A percentile compares a stretch with the other conserved stretches of the same genome.
Evolutionary conservation across 441 rosid species (phyloP).

Genomic region (Cnidoscolus chayamansa): DNA sequence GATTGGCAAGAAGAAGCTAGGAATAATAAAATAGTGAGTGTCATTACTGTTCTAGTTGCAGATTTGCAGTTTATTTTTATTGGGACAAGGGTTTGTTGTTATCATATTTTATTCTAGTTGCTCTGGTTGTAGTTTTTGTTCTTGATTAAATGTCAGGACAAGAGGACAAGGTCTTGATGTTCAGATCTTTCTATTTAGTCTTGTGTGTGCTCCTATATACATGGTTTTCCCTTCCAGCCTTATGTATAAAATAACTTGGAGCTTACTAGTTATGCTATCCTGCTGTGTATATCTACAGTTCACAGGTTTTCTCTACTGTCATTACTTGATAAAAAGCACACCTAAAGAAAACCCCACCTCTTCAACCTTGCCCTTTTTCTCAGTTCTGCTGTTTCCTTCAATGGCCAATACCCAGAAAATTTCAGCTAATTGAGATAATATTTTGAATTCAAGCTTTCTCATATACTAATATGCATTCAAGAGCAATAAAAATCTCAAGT

Average conservation of each 20-base stretch:
- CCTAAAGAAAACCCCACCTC: background rate
- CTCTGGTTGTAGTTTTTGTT: background rate
- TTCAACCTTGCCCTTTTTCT: too few relatives aligned
- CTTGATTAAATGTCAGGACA: background rate
- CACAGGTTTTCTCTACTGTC: background rate
- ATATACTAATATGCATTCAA: background rate
- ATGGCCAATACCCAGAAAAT: background rate
- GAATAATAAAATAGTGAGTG: background rate
- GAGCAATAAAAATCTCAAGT: background rate
- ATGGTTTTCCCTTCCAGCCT: background rate
- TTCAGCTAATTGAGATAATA: background rate
- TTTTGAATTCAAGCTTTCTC: background rate
- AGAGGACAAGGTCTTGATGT: background rate
- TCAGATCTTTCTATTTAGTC: background rate
- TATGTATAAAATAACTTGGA: background rate
- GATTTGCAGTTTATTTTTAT: background rate
- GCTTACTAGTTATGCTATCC: background rate
- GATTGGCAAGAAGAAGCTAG: background rate
- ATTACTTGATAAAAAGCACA: background rate
- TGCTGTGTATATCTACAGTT: background rate
- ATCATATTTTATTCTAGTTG: background rate
- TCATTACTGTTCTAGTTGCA: background rate
- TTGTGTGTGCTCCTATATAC: background rate
- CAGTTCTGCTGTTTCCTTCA: background rate
- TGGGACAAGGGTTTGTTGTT: background rate